Evolutionary conservation across 1,284 basidiomycete genomes (phyloP).

Genomic region (Leccinum fuscescens): DNA sequence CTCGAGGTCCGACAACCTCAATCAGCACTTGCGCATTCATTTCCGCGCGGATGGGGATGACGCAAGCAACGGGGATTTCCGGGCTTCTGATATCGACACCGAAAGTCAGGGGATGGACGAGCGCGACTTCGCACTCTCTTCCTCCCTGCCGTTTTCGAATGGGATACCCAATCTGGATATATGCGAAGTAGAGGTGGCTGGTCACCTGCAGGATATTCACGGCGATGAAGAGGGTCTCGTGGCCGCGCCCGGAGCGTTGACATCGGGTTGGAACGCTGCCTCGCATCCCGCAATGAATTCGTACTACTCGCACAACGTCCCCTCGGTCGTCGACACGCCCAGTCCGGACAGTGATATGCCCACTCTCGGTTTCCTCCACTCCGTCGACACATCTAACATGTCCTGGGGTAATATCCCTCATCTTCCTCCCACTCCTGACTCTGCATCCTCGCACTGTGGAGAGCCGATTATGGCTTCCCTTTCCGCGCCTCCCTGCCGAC

Average conservation of each 20-base stretch:
- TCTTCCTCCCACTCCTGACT: constrained; percentile 33
- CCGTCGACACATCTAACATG: constrained; percentile 27
- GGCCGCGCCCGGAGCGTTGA: constrained; percentile 21
- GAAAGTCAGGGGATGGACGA: constrained; percentile 32
- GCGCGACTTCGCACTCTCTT: constrained; percentile 24
- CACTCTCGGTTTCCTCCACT: constrained; percentile 24
- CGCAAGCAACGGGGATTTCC: constrained; percentile 26
- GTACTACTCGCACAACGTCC: constrained; percentile 26
- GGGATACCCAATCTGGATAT: constrained; percentile 45
- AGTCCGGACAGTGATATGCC: constrained; percentile 24
- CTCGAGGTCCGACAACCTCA: constrained; percentile 82
- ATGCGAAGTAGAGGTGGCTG: constrained; percentile 60
- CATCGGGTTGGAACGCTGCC: constrained; percentile 15
- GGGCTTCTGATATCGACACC: constrained; percentile 25
- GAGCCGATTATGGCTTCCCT: constrained; percentile 46
- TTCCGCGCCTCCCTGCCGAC: constrained; percentile 67
- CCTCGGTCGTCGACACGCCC: constrained; percentile 17
- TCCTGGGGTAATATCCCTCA: constrained; percentile 27
- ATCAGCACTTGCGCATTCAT: constrained; percentile 81
- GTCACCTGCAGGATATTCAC: constrained; percentile 54
- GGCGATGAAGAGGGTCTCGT: constrained; percentile 62
- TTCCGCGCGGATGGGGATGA: constrained; percentile 41
- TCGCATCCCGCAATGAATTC: constrained; percentile 15
- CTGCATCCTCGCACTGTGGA: constrained; percentile 34
- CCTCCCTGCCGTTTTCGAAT: constrained; percentile 27